These are phyloP conservation scores for Collybia sp. DNA, from an alignment of 768 basidiomycete species.

Conservation along the genomic window DNA sequence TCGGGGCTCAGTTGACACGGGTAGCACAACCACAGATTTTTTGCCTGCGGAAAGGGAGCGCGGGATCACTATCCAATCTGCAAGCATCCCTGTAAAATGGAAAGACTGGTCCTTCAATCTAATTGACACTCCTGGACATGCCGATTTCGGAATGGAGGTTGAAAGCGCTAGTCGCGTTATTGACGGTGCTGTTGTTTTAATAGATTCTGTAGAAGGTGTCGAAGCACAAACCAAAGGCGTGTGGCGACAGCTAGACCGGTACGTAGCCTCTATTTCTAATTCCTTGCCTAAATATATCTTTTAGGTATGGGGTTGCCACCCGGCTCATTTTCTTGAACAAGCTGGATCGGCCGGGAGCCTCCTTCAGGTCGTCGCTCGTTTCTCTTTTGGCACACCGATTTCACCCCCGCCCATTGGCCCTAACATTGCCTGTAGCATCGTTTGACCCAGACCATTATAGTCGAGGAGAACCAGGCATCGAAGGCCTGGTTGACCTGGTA, in stretches of 20 bases:
- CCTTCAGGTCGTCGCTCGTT: slow-evolving; percentile 63
- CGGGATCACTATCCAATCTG: slow-evolving; percentile 90
- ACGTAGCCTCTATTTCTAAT: slow-evolving; percentile 13
- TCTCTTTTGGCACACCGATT: slow-evolving; percentile 73
- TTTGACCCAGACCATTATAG: slow-evolving; percentile 62
- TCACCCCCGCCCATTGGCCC: slow-evolving; percentile 65
- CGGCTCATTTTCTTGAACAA: slow-evolving; percentile 85
- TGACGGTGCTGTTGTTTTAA: slow-evolving; percentile 83
- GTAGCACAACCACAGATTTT: slow-evolving; percentile 89
- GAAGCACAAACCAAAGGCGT: slow-evolving; percentile 89
- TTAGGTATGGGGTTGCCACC: slow-evolving; percentile 75
- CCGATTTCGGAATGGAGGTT: slow-evolving; percentile 96
- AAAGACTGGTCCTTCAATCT: slow-evolving; percentile 82
- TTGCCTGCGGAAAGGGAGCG: slow-evolving; percentile 85
- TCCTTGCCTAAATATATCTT: slow-evolving; percentile 3
- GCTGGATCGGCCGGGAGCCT: slow-evolving; percentile 83
- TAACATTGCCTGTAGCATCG: slow-evolving; percentile 76
- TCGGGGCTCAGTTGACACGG: slow-evolving; percentile 83
- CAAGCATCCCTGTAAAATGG: slow-evolving; percentile 87
- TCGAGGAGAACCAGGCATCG: slow-evolving; percentile 78
- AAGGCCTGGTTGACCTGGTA: slow-evolving; percentile 78
- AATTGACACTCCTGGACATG: slow-evolving; percentile 89
- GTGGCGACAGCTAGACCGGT: slow-evolving; percentile 86
- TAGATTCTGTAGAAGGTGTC: slow-evolving; percentile 90
- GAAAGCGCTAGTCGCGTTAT: slow-evolving; percentile 89